Percentiles rank a stretch among this genome's conserved stretches.
Conservation (phyloP, 371 early-diverging fungal genomes). For the Lichtheimia hyalospora region DNA sequence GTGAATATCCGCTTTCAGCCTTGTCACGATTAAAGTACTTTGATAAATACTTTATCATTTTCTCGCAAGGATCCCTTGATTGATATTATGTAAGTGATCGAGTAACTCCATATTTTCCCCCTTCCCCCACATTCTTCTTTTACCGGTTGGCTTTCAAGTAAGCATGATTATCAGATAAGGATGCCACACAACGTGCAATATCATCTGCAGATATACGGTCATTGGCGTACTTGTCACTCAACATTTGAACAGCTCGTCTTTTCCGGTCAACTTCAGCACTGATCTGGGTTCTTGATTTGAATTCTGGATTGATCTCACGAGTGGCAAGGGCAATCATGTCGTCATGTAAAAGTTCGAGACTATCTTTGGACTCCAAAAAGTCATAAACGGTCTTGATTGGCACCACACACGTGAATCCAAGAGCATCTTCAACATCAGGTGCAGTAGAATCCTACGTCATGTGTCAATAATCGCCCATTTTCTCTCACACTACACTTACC, state of each 20-base stretch:
- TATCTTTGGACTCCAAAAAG: constrained; percentile 65
- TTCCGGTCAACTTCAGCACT: constrained; percentile 88
- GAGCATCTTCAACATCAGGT: constrained; percentile 82
- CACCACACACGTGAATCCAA: constrained; percentile 80
- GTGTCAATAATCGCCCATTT: neutral
- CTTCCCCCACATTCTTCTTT: neutral
- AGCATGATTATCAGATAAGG: constrained; percentile 94
- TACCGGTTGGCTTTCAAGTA: constrained; percentile 83
- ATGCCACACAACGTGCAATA: constrained; percentile 86
- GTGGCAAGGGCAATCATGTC: constrained; percentile 84
- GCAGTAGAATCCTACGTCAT: constrained; percentile 75
- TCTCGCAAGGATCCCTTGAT: constrained; percentile 88
- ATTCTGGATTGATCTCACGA: constrained; percentile 84
- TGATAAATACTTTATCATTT: constrained; percentile 83
- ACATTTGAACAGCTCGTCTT: constrained; percentile 81
- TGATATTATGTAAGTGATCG: neutral
- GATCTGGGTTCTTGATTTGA: constrained; percentile 72
- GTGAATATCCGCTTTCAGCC: constrained; percentile 64
- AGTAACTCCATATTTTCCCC: neutral
- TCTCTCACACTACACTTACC: constrained; percentile 30
- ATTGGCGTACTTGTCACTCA: constrained; percentile 81
- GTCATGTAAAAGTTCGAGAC: constrained; percentile 74
- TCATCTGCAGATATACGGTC: constrained; percentile 57
- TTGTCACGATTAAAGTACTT: constrained; percentile 65
- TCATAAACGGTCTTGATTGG: constrained; percentile 89